phyloP scores from a whole-genome alignment of 2,329 filamentous ascomycete species.

The Didymella exigua region DNA sequence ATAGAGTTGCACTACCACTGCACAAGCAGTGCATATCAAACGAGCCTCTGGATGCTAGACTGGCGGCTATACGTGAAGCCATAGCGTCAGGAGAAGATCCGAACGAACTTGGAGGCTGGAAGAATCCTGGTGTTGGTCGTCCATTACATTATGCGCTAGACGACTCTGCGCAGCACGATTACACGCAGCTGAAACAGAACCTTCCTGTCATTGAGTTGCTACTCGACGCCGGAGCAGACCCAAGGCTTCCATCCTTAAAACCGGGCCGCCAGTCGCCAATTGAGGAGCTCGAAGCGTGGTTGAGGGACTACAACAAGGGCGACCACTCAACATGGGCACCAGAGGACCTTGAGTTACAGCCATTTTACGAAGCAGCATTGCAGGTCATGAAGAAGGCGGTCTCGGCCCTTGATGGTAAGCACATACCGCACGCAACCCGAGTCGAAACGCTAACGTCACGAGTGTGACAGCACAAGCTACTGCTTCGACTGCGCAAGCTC shows the following conservation, averaged over 20 bases:
- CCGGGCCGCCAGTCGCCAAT: not conserved
- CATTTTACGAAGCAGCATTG: not conserved
- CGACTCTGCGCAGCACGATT: not conserved
- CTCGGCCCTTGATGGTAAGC: not conserved
- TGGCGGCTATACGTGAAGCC: not conserved
- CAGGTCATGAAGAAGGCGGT: not conserved
- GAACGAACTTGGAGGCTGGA: not conserved
- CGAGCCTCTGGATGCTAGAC: not conserved
- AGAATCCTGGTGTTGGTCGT: not conserved
- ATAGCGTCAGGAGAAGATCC: not conserved
- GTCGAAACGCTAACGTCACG: too few relatives aligned
- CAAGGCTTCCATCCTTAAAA: not conserved
- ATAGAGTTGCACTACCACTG: too few relatives aligned
- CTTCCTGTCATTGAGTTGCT: not conserved
- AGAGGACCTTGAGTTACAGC: not conserved
- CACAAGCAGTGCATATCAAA: not conserved
- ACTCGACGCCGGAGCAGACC: not conserved
- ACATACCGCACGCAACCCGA: too few relatives aligned
- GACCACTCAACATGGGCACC: not conserved
- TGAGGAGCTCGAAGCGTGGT: conserved; percentile 5
- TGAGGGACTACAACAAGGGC: not conserved
- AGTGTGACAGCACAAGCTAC: too few relatives aligned
- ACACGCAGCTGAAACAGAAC: not conserved
- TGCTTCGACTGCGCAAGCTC: too few relatives aligned
- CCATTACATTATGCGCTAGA: not conserved